Evolutionary conservation across 2,329 filamentous ascomycete genomes (phyloP), one percentile per base, ranked within the genome.

Genomic region (Botrytis squamosa): DNA sequence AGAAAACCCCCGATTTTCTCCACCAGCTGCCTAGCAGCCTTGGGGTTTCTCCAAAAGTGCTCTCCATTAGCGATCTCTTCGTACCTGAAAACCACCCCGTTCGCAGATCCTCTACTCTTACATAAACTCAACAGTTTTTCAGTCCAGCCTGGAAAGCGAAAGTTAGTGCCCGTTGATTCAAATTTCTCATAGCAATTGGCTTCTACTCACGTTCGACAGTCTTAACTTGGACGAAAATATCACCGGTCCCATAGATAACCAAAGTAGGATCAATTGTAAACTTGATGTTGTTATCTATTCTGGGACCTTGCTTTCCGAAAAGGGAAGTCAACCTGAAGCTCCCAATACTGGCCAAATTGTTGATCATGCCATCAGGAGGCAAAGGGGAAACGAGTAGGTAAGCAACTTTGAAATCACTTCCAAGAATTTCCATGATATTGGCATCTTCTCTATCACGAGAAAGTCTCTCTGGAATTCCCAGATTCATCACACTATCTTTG

Each of bases 221-320:
- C 74, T 85, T 87, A 5, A 84, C 85, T 1, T 90, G 88, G 1
- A 93, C 90, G 76, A 98, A 97, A 0, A 86, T 83, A 81, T 98
- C 95, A 6, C 87, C 85, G 69, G 91, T 89, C 1, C 95, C 95
- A 79, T 91, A 97, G 0, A 97, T 82, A 0, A 89, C 90, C 49
- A 97, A 81, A 0, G 91, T 91, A 0, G 86, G 85, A 78, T 90
- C 86, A 2, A 83, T 81, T 1, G 88, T 82, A 67, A 93, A 83
- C 78, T 92, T 90, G 70, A 83, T 82, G 73, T 90, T 88, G 8
- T 77, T 76, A 14, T 78, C 77, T 78, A 81, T 40, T 76, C 80
- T 29, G 8, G 49, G 29, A 2, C 75, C 79, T 77, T 74, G 66
- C 81, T 79, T 75, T 74, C 79, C 77, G 72, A 72, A 74, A 16